phyloP scores from a whole-genome alignment of 1,284 basidiomycete species.

The Apiotrichum veenhuisii region DNA sequence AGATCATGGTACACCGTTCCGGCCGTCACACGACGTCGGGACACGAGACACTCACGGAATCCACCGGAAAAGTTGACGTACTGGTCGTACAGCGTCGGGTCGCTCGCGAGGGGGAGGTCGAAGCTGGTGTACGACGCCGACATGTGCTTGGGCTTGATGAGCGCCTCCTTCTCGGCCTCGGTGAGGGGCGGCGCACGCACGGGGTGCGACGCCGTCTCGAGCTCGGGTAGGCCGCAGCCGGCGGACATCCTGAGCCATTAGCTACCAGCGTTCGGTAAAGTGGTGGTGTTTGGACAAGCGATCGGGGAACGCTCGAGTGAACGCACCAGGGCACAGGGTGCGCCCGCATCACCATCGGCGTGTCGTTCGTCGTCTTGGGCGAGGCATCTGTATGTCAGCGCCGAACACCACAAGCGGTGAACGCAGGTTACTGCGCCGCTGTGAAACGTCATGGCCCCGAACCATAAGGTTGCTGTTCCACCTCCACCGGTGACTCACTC shows the following conservation, averaged over 20 bases:
- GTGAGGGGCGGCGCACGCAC: conserved; percentile 8
- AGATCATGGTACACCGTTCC: not conserved
- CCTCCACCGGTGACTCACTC: too few species aligned
- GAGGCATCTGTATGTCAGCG: conserved; percentile 26
- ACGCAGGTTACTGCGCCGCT: too few species aligned
- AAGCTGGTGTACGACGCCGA: conserved; percentile 46
- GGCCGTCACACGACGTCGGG: not conserved
- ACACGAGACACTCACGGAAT: conserved; percentile 32
- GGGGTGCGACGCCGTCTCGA: conserved; percentile 16
- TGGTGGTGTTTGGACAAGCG: too few species aligned
- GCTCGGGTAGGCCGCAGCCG: conserved; percentile 28
- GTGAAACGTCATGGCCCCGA: too few species aligned
- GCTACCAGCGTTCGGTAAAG: too few species aligned
- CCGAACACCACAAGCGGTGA: too few species aligned
- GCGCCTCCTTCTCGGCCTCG: conserved; percentile 21
- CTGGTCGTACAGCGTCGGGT: conserved; percentile 38
- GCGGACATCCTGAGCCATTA: conserved; percentile 39
- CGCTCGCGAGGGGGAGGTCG: conserved; percentile 42
- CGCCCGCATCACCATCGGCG: conserved; percentile 44
- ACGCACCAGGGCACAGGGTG: conserved; percentile 28
- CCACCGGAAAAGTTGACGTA: conserved; percentile 49
- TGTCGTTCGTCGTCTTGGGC: conserved; percentile 24
- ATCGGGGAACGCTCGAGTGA: too few species aligned
- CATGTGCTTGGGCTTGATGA: conserved; percentile 44
- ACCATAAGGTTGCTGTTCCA: too few species aligned